A percentile compares a stretch with the other conserved stretches of the same genome.
Conservation (phyloP, 1,284 basidiomycete genomes). For the Ustilago xerochloae region DNA sequence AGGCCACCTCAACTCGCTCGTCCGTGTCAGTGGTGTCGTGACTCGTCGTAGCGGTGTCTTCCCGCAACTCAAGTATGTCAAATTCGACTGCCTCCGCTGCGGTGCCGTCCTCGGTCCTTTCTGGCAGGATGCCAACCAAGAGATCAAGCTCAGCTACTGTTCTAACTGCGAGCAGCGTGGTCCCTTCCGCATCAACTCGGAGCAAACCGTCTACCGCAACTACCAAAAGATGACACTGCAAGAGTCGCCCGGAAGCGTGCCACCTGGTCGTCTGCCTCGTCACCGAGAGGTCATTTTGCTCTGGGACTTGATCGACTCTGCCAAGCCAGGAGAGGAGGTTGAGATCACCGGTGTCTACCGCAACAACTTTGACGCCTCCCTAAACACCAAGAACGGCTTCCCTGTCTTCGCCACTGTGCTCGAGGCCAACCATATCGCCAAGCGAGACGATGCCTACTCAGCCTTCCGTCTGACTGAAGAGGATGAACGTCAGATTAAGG, state of each 20-base stretch:
- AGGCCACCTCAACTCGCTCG: slow-evolving; percentile 90
- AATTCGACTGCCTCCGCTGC: slow-evolving; percentile 90
- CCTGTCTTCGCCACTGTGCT: slow-evolving; percentile 98
- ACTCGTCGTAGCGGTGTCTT: slow-evolving; percentile 95
- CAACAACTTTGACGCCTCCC: slow-evolving; percentile 97
- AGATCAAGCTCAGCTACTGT: slow-evolving; percentile 87
- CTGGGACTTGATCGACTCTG: slow-evolving; percentile 97
- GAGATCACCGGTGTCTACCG: slow-evolving; percentile 93
- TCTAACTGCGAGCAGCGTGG: slow-evolving; percentile 92
- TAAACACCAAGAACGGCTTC: slow-evolving; percentile 99
- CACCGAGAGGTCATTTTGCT: slow-evolving; percentile 96
- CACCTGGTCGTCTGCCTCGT: slow-evolving; percentile 92
- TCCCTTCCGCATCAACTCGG: slow-evolving; percentile 95
- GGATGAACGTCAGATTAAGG: slow-evolving; percentile 90
- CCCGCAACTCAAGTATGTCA: slow-evolving; percentile 98
- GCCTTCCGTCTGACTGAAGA: slow-evolving; percentile 96
- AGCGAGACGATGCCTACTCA: slow-evolving; percentile 92
- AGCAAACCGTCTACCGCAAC: slow-evolving; percentile 98
- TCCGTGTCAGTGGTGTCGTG: slow-evolving; percentile 96
- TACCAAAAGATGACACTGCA: slow-evolving; percentile 99
- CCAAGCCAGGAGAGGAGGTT: slow-evolving; percentile 97
- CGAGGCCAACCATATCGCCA: slow-evolving; percentile 89
- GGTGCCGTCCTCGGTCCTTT: slow-evolving; percentile 92
- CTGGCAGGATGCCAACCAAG: slow-evolving; percentile 94
- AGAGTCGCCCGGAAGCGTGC: slow-evolving; percentile 97